These are phyloP conservation scores for Drosera spatulata DNA, from an alignment of 179 eudicot species.

Conservation along the genomic window DNA sequence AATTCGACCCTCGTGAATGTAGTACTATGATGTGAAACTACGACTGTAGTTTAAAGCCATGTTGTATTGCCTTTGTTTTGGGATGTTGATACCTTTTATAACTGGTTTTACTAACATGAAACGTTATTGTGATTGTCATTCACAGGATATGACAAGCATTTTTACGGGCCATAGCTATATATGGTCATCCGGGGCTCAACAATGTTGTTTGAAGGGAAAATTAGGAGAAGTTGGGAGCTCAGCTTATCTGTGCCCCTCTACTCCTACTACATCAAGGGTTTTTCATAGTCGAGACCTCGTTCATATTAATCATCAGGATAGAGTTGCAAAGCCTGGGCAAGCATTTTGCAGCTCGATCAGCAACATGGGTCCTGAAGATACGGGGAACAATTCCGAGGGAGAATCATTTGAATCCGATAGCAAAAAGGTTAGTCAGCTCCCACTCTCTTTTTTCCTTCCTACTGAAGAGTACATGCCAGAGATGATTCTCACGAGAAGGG, in stretches of 20 bases:
- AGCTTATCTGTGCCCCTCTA: constrained; percentile 22
- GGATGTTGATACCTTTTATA: too few relatives aligned
- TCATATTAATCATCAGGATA: constrained; percentile 15
- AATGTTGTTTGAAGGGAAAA: constrained; percentile 24
- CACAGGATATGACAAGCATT: constrained; percentile 55
- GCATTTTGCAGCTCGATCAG: constrained; percentile 34
- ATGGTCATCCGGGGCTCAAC: constrained; percentile 38
- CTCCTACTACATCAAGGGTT: constrained; percentile 25
- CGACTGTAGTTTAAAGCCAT: too few relatives aligned
- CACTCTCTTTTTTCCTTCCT: too few relatives aligned
- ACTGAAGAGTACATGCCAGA: too few relatives aligned
- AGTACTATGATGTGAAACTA: too few relatives aligned
- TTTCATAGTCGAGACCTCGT: constrained; percentile 20
- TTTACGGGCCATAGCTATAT: constrained; percentile 40
- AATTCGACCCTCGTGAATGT: too few relatives aligned
- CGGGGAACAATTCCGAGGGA: constrained; percentile 20
- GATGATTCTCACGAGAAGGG: too few relatives aligned
- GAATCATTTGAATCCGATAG: constrained; percentile 32
- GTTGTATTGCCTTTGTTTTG: too few relatives aligned
- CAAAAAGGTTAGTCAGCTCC: constrained; percentile 18
- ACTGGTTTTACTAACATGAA: too few relatives aligned
- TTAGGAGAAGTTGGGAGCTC: constrained; percentile 21
- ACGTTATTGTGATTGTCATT: background rate
- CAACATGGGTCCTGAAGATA: constrained; percentile 33
- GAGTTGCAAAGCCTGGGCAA: constrained; percentile 15